Conservation (phyloP, 148 eudicot genomes). For the Drosera capensis region DNA sequence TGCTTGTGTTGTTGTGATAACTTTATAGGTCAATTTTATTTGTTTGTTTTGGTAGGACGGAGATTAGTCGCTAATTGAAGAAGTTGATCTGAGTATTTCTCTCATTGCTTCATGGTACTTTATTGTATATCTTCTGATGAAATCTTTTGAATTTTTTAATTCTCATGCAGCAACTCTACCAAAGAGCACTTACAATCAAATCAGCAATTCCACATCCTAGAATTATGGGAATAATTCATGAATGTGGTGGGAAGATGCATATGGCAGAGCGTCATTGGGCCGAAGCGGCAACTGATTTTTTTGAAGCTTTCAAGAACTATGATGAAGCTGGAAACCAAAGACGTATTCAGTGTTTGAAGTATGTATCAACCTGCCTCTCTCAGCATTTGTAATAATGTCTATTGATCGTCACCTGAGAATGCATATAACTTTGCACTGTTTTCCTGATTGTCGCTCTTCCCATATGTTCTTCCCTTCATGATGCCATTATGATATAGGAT, state of each 20-base stretch:
- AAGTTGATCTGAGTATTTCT: too few species aligned
- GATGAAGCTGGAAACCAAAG: constrained; percentile 97
- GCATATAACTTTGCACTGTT: too few species aligned
- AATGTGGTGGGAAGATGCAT: constrained; percentile 99
- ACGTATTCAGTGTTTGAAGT: constrained; percentile 93
- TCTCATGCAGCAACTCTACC: constrained; percentile 74
- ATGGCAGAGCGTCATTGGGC: constrained; percentile 99
- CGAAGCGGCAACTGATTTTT: constrained; percentile 93
- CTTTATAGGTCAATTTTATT: too few species aligned
- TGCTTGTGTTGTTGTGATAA: too few species aligned
- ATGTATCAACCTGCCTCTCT: constrained; percentile 9
- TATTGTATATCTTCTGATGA: background rate
- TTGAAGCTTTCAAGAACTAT: constrained; percentile 97
- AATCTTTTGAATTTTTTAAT: background rate
- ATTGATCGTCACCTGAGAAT: too few species aligned
- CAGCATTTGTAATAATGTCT: too few species aligned
- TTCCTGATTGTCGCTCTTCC: too few species aligned
- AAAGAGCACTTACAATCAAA: constrained; percentile 80
- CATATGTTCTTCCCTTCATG: too few species aligned
- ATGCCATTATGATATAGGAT: too few species aligned
- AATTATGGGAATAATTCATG: constrained; percentile 96
- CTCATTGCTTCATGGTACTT: background rate
- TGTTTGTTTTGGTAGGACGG: too few species aligned
- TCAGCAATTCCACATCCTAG: constrained; percentile 99
- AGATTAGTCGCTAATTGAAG: too few species aligned